These are phyloP conservation scores for Phaffomyces opuntiae DNA, from an alignment of 805 yeast species.

Conservation along the genomic window DNA sequence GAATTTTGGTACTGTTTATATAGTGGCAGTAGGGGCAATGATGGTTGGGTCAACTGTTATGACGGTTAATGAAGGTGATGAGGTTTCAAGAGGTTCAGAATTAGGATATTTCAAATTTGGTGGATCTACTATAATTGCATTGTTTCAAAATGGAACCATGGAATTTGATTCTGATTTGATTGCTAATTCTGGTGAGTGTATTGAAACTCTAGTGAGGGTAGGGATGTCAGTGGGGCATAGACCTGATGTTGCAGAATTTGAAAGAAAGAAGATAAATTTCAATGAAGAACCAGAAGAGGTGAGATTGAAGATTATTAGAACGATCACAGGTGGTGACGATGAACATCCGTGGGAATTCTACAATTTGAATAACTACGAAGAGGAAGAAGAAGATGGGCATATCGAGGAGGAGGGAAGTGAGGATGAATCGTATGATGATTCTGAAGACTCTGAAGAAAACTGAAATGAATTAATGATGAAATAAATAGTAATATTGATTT, in stretches of 20 bases:
- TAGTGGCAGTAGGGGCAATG: constrained; percentile 94
- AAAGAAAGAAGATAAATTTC: constrained; percentile 40
- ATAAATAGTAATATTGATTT: neutral
- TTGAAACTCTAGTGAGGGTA: constrained; percentile 81
- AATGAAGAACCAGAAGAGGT: constrained; percentile 39
- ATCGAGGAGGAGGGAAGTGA: constrained; percentile 3
- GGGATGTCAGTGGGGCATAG: constrained; percentile 91
- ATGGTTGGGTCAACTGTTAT: constrained; percentile 92
- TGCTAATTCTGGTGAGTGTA: constrained; percentile 55
- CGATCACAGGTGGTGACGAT: constrained; percentile 47
- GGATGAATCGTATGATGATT: neutral
- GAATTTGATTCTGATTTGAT: constrained; percentile 68
- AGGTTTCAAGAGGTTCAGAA: constrained; percentile 66
- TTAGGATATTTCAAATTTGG: constrained; percentile 95
- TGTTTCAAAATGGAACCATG: constrained; percentile 48
- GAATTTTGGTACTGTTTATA: constrained; percentile 69
- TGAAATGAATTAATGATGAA: neutral
- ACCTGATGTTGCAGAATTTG: constrained; percentile 40
- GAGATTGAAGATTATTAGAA: constrained; percentile 45
- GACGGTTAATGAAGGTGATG: constrained; percentile 55
- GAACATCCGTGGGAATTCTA: constrained; percentile 22
- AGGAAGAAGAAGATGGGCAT: constrained; percentile 10
- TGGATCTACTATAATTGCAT: constrained; percentile 75
- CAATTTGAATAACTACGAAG: constrained; percentile 9
- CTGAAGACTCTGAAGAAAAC: neutral